These are phyloP conservation scores for Erythrobasidium hasegawianum DNA, from an alignment of 1,284 basidiomycete genomes.

Conservation along the genomic window DNA sequence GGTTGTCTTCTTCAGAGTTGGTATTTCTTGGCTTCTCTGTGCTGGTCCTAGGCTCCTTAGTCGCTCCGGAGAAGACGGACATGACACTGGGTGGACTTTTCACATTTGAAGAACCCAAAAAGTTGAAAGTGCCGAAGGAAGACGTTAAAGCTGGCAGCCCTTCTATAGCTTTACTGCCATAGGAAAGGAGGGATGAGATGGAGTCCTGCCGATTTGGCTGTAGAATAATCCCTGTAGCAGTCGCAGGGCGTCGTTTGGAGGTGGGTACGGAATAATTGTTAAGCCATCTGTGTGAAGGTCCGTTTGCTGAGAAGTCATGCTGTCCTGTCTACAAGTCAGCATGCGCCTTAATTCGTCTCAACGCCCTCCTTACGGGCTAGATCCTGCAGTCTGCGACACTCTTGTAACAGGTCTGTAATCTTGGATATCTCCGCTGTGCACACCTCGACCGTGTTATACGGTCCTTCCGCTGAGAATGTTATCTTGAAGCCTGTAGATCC, in stretches of 20 bases:
- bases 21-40: no score
- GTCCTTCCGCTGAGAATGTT: neutral
- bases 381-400: no score
- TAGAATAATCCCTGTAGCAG: neutral
- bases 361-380: neutral
- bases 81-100: neutral
- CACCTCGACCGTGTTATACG: neutral
- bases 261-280: neutral
- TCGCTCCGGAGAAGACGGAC: neutral
- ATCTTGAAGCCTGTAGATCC: no score
- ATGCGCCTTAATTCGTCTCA: no score
- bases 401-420: neutral
- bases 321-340: neutral
- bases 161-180: constrained; percentile 24
- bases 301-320: neutral
- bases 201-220: constrained; percentile 5
- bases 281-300: constrained; percentile 21
- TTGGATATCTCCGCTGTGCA: constrained; percentile 4
- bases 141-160: constrained; percentile 13
- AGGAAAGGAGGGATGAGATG: constrained; percentile 15
- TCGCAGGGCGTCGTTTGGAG: neutral
- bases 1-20: no score
- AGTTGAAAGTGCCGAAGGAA: constrained; percentile 15
- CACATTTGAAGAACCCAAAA: neutral
- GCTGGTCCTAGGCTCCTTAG: neutral